A percentile compares a stretch with the other conserved stretches of the same genome.
Evolutionary conservation across 2,329 filamentous ascomycete genomes (phyloP).

Genomic region (Leptoxyphium fumago): DNA sequence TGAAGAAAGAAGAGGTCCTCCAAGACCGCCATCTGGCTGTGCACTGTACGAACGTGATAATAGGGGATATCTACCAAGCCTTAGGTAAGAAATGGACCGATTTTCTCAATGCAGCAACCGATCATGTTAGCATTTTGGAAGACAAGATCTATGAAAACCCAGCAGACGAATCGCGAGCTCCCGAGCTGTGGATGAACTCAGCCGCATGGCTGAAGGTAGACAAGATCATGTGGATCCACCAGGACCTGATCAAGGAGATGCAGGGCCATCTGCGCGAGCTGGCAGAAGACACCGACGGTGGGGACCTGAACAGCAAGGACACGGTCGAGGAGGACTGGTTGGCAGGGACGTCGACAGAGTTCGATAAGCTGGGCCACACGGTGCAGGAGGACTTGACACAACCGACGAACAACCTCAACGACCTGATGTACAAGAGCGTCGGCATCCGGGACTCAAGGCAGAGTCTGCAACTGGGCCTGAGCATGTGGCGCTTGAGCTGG

Average conservation of each 20-base stretch:
- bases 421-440: constrained; percentile 39
- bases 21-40: constrained; percentile 29
- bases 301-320: constrained; percentile 12
- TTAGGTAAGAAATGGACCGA: constrained; percentile 31
- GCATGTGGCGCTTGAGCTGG: constrained; percentile 44
- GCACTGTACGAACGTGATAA: constrained; percentile 36
- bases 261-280: constrained; percentile 28
- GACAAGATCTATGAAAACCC: constrained; percentile 40
- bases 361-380: constrained; percentile 32
- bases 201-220: constrained; percentile 38
- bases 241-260: constrained; percentile 34
- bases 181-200: constrained; percentile 38
- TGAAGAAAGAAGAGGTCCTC: constrained; percentile 28
- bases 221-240: constrained; percentile 36
- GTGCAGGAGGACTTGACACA: constrained; percentile 37
- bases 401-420: constrained; percentile 34
- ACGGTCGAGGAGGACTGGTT: constrained; percentile 26
- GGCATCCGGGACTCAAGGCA: constrained; percentile 37
- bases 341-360: constrained; percentile 24
- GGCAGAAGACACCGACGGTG: constrained; percentile 11
- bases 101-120: constrained; percentile 30
- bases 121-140: constrained; percentile 36
- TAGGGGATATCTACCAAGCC: constrained; percentile 35
- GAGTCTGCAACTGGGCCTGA: constrained; percentile 32
- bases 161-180: constrained; percentile 37